Evolutionary conservation across 2,329 filamentous ascomycete species (phyloP), one percentile per base, ranked within the genome.

Genomic region (Cadophora luteo-olivacea): DNA sequence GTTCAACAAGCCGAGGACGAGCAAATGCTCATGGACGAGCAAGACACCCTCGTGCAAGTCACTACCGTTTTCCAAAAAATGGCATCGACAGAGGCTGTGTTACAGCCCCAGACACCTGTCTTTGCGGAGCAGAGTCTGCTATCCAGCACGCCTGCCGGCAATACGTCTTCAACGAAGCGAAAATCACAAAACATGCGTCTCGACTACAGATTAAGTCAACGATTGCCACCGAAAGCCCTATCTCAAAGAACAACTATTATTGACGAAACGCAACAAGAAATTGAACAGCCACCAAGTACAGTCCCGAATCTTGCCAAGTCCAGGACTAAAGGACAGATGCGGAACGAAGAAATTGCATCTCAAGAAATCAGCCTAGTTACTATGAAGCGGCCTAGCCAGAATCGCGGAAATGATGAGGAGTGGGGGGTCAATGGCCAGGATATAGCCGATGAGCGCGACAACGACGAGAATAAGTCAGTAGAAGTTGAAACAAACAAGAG

Each of bases 361-460:
- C 62, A 64, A 45, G 62, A 64, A 57, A 64, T 64, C 12, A 55
- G 62, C 12, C 24, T 25, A 12, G 62, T 64, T 22, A 55, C 33
- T 14, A 64, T 64, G 62, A 64, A 64, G 51, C 62, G 62, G 16
- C 33, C 51, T 14, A 52, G 1, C 6, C 14, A 57, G 9, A 12
- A 16, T 45, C 1, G 12, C 16, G 6, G 48, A 41, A 41, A 22
- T 24, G 14, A 29, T 16, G 24, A 24, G n/a, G 22, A 32, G 32
- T 19, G 22, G 41, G 38, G 12, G 19, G 1, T n/a, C 52, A 51
- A 11, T 64, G 22, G 41, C 25, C 45, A 64, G 38, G 60, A 38
- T 3, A 14, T 25, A 4, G 32, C 14, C 14, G 58, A 6, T 19
- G 24, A 60, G 36, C 24, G 55, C 8, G 24, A 52, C 36, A 19